Base-by-base conservation (phyloP, 495 filamentous ascomycete genomes). In the Cenococcum geophilum region DNA sequence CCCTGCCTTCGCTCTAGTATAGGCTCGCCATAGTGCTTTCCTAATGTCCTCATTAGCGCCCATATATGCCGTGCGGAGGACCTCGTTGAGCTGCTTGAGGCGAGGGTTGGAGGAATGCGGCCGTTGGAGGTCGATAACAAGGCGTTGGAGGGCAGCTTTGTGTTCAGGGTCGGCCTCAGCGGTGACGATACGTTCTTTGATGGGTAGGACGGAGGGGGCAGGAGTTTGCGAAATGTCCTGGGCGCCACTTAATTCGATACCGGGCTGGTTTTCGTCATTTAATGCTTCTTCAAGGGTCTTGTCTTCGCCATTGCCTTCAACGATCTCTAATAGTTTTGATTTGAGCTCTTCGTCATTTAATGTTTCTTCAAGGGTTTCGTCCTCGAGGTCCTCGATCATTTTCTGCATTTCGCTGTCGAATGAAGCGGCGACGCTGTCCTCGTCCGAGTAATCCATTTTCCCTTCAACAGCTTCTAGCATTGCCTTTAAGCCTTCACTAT, bases 101-200 rank as follows among this genome's bases (percentile, higher is more conserved):
- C 61, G 61, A 59, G 61, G 22, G 54, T 68, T 65, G 34, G 61
- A 42, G 10, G 47, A 52, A 0, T 43, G 25, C 1, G 65, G 65
- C 11, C 56, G 61, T 22, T 53, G 57, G 22, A 65, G 66, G 9
- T 61, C 18, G 49, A 68, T 42, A 42, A 25, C 53, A 8, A 68
- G 59, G 32, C 66, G 58, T 4, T 55, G 58, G 0, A 68, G 47
- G 21, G 55, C 66, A 22, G 55, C 55, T 36, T 55, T 35, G 50
- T 68, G 66, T 35, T 62, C 61, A n/a, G 66, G 66, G 55, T 65
- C 59, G 36, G 47, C 59, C 35, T 62, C 27, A 2, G 66, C 62
- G 35, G 60, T 32, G n/a, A 58, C 58, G 14, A 68, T 32, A 10
- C 45, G 61, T 2, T 52, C 18, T 9, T 40, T 27, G 1, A 62